A percentile compares a stretch with the other conserved stretches of the same genome.
Conservation (phyloP, 176 grass and related monocot genomes). For the Ensete glaucum region DNA sequence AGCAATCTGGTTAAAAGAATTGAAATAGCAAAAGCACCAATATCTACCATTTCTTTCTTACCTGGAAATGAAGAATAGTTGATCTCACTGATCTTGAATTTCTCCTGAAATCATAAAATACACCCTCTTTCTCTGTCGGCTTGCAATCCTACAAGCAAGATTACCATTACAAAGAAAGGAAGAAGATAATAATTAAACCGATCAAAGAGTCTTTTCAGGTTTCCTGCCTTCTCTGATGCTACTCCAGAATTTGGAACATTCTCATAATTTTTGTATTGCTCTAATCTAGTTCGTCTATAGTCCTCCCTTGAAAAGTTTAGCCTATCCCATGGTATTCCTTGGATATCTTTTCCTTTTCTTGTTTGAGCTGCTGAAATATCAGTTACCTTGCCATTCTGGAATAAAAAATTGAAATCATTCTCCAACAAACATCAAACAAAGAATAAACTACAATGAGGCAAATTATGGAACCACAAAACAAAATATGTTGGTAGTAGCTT, state of each 20-base stretch:
- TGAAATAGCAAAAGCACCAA: neutral
- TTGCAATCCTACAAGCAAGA: constrained; percentile 41
- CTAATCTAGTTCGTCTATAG: constrained; percentile 38
- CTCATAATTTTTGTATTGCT: constrained; percentile 66
- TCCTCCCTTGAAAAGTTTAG: constrained; percentile 36
- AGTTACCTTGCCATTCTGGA: constrained; percentile 34
- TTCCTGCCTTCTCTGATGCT: constrained; percentile 48
- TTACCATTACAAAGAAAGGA: neutral
- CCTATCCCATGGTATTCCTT: constrained; percentile 70
- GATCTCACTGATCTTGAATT: constrained; percentile 72
- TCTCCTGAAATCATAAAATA: constrained; percentile 65
- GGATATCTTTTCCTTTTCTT: constrained; percentile 68
- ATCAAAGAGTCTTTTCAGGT: constrained; percentile 2
- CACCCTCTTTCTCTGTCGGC: constrained; percentile 38
- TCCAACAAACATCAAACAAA: neutral
- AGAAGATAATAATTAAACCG: neutral
- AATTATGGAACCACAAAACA: neutral
- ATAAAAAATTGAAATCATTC: neutral
- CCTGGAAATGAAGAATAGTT: constrained; percentile 79
- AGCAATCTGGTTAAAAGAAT: neutral
- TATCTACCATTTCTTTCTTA: constrained; percentile 24
- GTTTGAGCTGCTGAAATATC: constrained; percentile 43
- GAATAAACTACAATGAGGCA: neutral
- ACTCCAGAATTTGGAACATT: constrained; percentile 61
- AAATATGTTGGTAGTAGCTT: neutral